phyloP scores from a whole-genome alignment of 1,284 basidiomycete genomes.

The Cryptococcus neoformans region DNA sequence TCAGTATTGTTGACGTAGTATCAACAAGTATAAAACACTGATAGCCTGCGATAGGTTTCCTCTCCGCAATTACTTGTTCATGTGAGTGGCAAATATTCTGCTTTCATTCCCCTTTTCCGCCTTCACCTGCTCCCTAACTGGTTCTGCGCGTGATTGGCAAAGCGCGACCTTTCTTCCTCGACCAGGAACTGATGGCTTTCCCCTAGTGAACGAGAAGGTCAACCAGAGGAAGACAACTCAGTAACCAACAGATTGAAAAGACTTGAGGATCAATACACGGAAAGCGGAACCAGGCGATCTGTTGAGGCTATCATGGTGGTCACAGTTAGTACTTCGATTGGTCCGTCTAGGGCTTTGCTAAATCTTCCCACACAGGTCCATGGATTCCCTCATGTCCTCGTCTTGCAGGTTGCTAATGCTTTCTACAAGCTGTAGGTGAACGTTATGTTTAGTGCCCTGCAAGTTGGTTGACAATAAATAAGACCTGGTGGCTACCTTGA shows the following conservation, averaged over 20 bases:
- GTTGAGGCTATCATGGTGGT: slow-evolving; percentile 97
- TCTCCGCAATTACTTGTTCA: slow-evolving; percentile 5
- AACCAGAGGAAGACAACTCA: slow-evolving; percentile 94
- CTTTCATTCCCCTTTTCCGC: background rate
- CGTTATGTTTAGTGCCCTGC: background rate
- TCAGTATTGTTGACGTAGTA: background rate
- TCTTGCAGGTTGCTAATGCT: slow-evolving; percentile 97
- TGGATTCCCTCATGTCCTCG: slow-evolving; percentile 91
- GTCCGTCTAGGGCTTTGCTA: background rate
- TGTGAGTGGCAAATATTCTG: slow-evolving; percentile 6
- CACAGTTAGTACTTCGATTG: slow-evolving; percentile 55
- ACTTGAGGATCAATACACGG: slow-evolving; percentile 93
- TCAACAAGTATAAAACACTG: background rate
- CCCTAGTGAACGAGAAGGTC: slow-evolving; percentile 61
- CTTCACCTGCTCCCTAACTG: no score
- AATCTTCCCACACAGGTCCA: slow-evolving; percentile 57
- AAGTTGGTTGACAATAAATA: background rate
- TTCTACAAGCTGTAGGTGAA: slow-evolving; percentile 93
- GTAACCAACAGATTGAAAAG: slow-evolving; percentile 84
- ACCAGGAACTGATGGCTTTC: background rate
- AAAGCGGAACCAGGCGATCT: slow-evolving; percentile 89
- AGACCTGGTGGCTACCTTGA: slow-evolving; percentile 97
- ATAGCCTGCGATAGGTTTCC: slow-evolving; percentile 3
- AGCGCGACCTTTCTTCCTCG: no score
- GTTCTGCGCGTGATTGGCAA: no score